A percentile compares a stretch with the other conserved stretches of the same genome.
Conservation (phyloP, 345 rosid genomes). For the Salix exigua region DNA sequence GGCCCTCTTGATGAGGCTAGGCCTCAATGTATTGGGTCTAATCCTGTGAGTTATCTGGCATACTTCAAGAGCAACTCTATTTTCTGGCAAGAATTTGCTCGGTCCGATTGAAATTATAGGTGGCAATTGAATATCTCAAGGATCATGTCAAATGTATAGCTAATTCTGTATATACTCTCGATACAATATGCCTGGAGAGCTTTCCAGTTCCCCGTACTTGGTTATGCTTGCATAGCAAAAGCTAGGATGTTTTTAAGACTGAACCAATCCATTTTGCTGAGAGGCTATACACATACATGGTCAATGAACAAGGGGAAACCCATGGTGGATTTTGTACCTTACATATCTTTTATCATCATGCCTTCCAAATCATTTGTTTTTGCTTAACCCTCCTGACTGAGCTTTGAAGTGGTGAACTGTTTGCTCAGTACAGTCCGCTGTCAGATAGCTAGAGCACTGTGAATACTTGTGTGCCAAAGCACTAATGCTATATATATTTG, state of each 20-base stretch:
- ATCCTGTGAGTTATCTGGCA: conserved; percentile 2
- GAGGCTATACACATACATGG: neutral
- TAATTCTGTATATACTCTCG: neutral
- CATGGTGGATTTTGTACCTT: neutral
- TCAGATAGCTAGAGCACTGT: neutral
- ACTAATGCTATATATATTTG: neutral
- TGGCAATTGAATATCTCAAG: neutral
- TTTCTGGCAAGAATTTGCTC: neutral
- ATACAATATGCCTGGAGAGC: neutral
- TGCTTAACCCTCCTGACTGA: neutral
- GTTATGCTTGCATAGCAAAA: neutral
- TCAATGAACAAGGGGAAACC: neutral
- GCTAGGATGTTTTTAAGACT: neutral
- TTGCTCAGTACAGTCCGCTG: neutral
- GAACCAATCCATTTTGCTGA: neutral
- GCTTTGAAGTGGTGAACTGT: neutral
- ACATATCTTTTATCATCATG: neutral
- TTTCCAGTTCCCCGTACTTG: neutral
- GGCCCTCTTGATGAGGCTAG: neutral
- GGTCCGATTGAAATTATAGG: neutral
- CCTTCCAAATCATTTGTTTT: neutral
- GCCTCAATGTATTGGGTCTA: neutral
- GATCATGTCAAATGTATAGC: neutral
- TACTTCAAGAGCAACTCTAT: neutral
- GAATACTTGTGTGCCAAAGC: neutral